Evolutionary conservation across 768 basidiomycete genomes (phyloP).

Genomic region (Pulveroboletus sp.): DNA sequence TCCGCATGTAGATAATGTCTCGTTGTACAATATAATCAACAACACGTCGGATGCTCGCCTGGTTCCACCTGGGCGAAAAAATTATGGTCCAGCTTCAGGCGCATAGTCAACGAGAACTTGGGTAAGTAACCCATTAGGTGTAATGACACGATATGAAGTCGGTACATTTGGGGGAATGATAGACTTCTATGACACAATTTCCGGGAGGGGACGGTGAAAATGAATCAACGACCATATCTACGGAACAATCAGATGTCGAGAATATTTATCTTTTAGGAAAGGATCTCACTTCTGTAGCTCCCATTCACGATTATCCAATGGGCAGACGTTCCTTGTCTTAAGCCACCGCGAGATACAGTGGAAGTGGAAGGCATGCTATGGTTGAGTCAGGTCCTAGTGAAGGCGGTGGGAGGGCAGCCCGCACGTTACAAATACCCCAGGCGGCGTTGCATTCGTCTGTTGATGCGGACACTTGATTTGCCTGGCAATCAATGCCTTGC

Average conservation of each 20-base stretch:
- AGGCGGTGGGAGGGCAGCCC: not conserved
- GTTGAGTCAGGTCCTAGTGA: not conserved
- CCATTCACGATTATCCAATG: slow-evolving; percentile 94
- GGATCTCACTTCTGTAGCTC: slow-evolving; percentile 87
- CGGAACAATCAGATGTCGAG: not conserved
- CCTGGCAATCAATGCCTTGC: slow-evolving; percentile 97
- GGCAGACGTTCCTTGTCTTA: slow-evolving; percentile 95
- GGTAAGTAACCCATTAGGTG: not conserved
- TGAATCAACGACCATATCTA: slow-evolving; percentile 40
- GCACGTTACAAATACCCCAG: slow-evolving; percentile 98
- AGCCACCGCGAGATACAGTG: slow-evolving; percentile 99
- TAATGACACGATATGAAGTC: not conserved
- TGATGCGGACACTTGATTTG: slow-evolving; percentile 95
- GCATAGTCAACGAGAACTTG: not conserved
- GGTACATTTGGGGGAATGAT: slow-evolving; percentile 12
- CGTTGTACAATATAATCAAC: not conserved
- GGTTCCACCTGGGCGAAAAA: not conserved
- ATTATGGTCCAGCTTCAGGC: not conserved
- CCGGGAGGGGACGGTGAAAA: not conserved
- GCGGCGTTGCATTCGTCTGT: slow-evolving; percentile 97
- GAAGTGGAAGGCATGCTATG: slow-evolving; percentile 97
- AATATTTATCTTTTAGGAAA: not conserved
- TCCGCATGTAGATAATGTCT: not conserved
- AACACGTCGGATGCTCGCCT: not conserved
- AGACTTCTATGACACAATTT: slow-evolving; percentile 20